Percentiles rank a stretch among this genome's conserved stretches.
Conservation (phyloP, 2,329 filamentous ascomycete genomes). For the Coniochaeta sp. region DNA sequence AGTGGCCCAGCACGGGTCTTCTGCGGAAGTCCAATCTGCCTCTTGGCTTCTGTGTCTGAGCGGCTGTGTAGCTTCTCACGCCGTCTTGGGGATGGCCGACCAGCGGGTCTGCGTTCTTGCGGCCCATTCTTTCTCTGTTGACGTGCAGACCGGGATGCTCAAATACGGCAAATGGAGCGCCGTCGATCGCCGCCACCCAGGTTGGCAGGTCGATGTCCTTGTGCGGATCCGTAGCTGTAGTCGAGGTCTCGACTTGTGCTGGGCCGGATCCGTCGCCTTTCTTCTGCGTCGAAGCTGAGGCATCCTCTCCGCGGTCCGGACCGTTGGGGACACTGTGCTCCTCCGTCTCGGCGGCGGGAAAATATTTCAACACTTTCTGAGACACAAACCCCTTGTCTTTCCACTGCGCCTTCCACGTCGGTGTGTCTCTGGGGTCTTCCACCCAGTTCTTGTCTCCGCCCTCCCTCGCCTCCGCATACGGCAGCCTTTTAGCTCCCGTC, state of each 20-base stretch:
- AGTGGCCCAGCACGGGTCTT: conserved; percentile 11
- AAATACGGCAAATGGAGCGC: conserved; percentile 17
- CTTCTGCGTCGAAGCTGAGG: too few relatives aligned
- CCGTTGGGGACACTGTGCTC: too few relatives aligned
- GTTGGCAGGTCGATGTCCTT: conserved; percentile 17
- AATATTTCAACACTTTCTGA: too few relatives aligned
- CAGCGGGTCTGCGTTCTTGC: conserved; percentile 26
- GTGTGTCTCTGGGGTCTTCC: too few relatives aligned
- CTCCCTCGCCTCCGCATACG: too few relatives aligned
- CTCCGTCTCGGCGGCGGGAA: too few relatives aligned
- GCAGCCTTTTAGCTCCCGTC: too few relatives aligned
- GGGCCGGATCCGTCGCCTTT: too few relatives aligned
- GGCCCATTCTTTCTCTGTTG: conserved; percentile 15
- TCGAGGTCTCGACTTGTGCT: background rate
- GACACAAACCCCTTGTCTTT: too few relatives aligned
- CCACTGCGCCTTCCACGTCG: too few relatives aligned
- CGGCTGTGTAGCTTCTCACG: conserved; percentile 22
- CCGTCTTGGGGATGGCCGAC: conserved; percentile 19
- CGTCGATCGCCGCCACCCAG: conserved; percentile 18
- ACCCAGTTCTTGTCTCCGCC: too few relatives aligned
- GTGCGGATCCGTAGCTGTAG: background rate
- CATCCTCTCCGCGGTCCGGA: too few relatives aligned
- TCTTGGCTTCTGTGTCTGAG: conserved; percentile 11
- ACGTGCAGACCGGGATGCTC: conserved; percentile 11
- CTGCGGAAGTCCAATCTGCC: conserved; percentile 16